Conservation (phyloP, 108 stramenopile genomes). For the Cyclotella atomus region DNA sequence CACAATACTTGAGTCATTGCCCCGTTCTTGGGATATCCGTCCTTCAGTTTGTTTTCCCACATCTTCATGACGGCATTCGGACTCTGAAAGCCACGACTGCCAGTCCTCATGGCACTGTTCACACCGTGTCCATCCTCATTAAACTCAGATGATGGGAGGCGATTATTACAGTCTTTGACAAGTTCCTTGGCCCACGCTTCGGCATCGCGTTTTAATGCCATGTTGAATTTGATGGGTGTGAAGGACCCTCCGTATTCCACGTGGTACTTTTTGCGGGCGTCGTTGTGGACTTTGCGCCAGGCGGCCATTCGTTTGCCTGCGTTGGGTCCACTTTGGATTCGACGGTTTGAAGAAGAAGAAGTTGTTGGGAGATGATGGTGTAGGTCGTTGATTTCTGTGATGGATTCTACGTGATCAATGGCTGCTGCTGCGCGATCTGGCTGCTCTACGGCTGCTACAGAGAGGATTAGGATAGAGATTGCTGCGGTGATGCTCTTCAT, state of each 20-base stretch:
- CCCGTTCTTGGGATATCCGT: slow-evolving; percentile 15
- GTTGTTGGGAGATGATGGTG: no score
- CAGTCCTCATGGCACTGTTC: slow-evolving; percentile 3
- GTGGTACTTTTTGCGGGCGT: slow-evolving; percentile 4
- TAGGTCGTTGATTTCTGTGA: neutral
- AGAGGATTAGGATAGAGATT: slow-evolving; percentile 8
- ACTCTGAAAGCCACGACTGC: neutral
- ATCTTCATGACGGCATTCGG: neutral
- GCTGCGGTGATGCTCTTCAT: slow-evolving; percentile 3
- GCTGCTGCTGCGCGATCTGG: no score
- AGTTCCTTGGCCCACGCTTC: slow-evolving; percentile 7
- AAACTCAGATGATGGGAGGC: neutral
- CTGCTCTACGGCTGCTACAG: neutral
- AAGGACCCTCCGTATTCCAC: neutral
- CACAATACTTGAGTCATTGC: slow-evolving; percentile 20
- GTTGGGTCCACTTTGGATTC: slow-evolving; percentile 10
- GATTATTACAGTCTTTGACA: neutral
- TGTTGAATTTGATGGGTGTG: slow-evolving; percentile 1
- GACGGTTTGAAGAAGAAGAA: no score
- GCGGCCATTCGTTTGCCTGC: neutral
- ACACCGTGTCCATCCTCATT: slow-evolving; percentile 7
- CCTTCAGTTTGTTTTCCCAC: slow-evolving; percentile 12
- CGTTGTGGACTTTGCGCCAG: slow-evolving; percentile 10
- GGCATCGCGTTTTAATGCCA: neutral
- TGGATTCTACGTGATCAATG: no score